Evolutionary conservation across 306 rosid species (phyloP), one percentile per base, ranked within the genome.

Genomic region (Fragaria nilgerrensis): DNA sequence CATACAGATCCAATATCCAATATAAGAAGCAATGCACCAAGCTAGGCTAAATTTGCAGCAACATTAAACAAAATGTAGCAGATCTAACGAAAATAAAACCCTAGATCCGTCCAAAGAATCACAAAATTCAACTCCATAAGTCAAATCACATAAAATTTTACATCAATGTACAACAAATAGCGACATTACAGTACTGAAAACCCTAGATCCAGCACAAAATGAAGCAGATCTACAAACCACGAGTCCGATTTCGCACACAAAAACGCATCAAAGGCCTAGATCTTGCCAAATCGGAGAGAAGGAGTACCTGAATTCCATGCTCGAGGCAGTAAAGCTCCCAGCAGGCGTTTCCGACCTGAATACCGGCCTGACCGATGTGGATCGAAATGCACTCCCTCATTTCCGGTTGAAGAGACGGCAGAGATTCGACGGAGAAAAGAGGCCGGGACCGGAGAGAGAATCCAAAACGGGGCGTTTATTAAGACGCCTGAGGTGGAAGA

Each of bases 311-410:
- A 79, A 86, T 88, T 77, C 88, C 92, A 49, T 88, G 92, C 78
- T 88, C 92, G 73, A 88, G 89, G 77, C 88, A 88, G 73, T 88
- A 88, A 52, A 89, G 89, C 77, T 89, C 92, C 90, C 90, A 89
- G 85, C 90, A 89, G 32, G 92, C 89, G 75, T 89, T 89, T 58
- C 90, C 87, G 75, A 89, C 90, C 80, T 89, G 92, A 77, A 86
- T 89, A 45, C 90, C 90, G 53, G 92, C 92, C 76, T 88, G 92
- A 62, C 92, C 92, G 48, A 89, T 89, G 87, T 86, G 90, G 75
- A 89, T 82, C 37, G 89, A 89, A 47, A 86, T 89, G 85, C 92
- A 89, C 87, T 88, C 92, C 70, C 90, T 86, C 90, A 84, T 86
- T 62, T 72, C 82, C 29, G 74, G 14, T 56, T 13, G 23, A 48